Percentiles rank a stretch among this genome's conserved stretches.
Evolutionary conservation across 768 basidiomycete species (phyloP).

Genomic region (Kwoniella heveanensis): DNA sequence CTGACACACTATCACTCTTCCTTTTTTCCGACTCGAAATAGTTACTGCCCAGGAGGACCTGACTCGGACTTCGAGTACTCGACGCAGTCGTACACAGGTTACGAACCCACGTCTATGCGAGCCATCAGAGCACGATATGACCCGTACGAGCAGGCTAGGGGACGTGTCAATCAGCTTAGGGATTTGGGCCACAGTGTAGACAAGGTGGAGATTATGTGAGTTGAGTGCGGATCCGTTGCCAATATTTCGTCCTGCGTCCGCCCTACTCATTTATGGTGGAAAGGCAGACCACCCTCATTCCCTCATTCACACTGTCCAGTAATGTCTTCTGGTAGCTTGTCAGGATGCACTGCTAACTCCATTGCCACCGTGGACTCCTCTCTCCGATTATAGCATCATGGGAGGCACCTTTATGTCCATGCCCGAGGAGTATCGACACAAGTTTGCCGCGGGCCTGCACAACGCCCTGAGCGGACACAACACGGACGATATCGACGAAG

Average conservation of each 20-base stretch:
- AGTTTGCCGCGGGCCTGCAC: slow-evolving; percentile 93
- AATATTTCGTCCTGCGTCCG: too few relatives aligned
- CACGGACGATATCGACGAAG: slow-evolving; percentile 90
- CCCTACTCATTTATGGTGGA: too few relatives aligned
- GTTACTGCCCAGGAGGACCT: slow-evolving; percentile 97
- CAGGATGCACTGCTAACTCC: not conserved
- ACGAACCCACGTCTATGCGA: slow-evolving; percentile 91
- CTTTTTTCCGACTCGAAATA: slow-evolving; percentile 49
- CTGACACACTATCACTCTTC: too few relatives aligned
- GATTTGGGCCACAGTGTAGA: slow-evolving; percentile 95
- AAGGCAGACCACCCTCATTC: too few relatives aligned
- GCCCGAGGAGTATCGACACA: slow-evolving; percentile 91
- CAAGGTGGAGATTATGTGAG: slow-evolving; percentile 68
- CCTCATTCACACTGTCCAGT: too few relatives aligned
- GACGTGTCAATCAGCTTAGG: slow-evolving; percentile 92
- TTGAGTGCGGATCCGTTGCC: too few relatives aligned
- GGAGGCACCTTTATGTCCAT: slow-evolving; percentile 99
- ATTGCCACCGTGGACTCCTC: not conserved
- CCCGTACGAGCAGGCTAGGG: slow-evolving; percentile 95
- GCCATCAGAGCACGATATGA: slow-evolving; percentile 96
- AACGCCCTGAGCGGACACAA: slow-evolving; percentile 96
- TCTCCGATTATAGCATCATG: slow-evolving; percentile 70
- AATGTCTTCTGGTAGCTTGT: too few relatives aligned
- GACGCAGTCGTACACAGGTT: slow-evolving; percentile 64
- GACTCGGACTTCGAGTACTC: slow-evolving; percentile 99